phyloP scores from a whole-genome alignment of 2,329 filamentous ascomycete genomes.

The Fusarium caatingaense region DNA sequence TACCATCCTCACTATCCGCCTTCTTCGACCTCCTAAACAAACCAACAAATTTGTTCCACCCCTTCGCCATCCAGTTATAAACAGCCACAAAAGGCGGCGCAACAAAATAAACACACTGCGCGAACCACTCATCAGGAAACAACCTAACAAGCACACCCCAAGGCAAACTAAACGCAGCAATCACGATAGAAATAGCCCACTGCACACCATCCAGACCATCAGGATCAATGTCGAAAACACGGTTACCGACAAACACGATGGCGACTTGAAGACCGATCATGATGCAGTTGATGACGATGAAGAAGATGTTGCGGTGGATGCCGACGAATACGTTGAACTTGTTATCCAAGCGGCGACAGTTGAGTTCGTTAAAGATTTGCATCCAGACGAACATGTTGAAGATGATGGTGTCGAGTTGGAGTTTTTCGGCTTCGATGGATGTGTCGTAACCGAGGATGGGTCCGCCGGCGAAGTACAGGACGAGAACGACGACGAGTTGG shows the following conservation, averaged over 20 bases:
- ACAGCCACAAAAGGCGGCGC: slow-evolving; percentile 14
- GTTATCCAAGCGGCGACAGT: slow-evolving; percentile 92
- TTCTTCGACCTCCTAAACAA: slow-evolving; percentile 9
- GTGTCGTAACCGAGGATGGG: slow-evolving; percentile 44
- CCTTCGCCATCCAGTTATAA: neutral
- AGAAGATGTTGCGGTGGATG: slow-evolving; percentile 85
- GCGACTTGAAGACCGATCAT: slow-evolving; percentile 91
- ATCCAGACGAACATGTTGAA: slow-evolving; percentile 99
- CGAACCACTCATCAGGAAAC: slow-evolving; percentile 27
- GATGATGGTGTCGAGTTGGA: slow-evolving; percentile 80
- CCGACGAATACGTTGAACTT: slow-evolving; percentile 95
- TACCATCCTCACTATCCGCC: neutral
- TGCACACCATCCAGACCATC: slow-evolving; percentile 74
- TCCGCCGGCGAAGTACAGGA: slow-evolving; percentile 82
- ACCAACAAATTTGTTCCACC: neutral
- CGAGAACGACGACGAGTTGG: slow-evolving; percentile 82
- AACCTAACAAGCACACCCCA: slow-evolving; percentile 16
- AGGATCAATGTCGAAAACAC: slow-evolving; percentile 77
- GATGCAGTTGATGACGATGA: slow-evolving; percentile 83
- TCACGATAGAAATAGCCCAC: slow-evolving; percentile 87
- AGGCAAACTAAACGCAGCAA: slow-evolving; percentile 13
- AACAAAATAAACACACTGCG: slow-evolving; percentile 4
- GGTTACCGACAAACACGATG: slow-evolving; percentile 87
- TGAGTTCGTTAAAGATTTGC: slow-evolving; percentile 88
- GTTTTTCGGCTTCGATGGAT: slow-evolving; percentile 56